phyloP scores from a whole-genome alignment of 2,329 filamentous ascomycete species.

The Didymella arachidicola region DNA sequence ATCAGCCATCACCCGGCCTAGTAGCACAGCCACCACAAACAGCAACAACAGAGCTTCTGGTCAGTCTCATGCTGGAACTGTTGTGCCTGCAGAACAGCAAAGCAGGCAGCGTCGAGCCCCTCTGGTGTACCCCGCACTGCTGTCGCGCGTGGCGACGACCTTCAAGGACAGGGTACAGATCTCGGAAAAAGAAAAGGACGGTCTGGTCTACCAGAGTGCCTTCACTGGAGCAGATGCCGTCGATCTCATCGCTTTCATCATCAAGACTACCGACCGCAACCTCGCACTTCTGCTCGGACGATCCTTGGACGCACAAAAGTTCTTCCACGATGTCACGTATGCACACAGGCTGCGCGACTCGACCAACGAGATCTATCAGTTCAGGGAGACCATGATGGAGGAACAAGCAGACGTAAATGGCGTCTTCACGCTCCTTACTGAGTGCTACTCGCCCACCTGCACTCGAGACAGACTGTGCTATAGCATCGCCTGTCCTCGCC shows the following conservation, averaged over 20 bases:
- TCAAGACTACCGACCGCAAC: slow-evolving; percentile 95
- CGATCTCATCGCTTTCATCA: slow-evolving; percentile 94
- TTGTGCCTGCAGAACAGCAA: slow-evolving; percentile 54
- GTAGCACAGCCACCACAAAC: slow-evolving; percentile 45
- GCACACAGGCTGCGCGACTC: slow-evolving; percentile 95
- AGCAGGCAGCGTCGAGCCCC: slow-evolving; percentile 70
- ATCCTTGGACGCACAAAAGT: slow-evolving; percentile 95
- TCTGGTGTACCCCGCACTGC: slow-evolving; percentile 88
- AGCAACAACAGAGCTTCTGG: slow-evolving; percentile 50
- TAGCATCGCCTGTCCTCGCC: slow-evolving; percentile 93
- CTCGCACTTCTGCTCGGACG: slow-evolving; percentile 88
- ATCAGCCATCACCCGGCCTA: slow-evolving; percentile 55
- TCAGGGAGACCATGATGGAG: slow-evolving; percentile 90
- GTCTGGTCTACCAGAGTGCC: slow-evolving; percentile 93
- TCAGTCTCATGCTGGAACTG: slow-evolving; percentile 53
- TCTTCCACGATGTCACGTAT: slow-evolving; percentile 99
- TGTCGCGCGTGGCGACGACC: slow-evolving; percentile 92
- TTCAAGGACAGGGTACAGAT: slow-evolving; percentile 89
- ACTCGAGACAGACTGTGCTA: slow-evolving; percentile 96
- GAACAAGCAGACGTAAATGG: slow-evolving; percentile 87
- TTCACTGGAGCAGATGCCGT: slow-evolving; percentile 97
- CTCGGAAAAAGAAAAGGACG: slow-evolving; percentile 93
- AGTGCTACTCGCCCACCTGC: slow-evolving; percentile 98
- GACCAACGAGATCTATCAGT: slow-evolving; percentile 94
- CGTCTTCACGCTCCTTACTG: slow-evolving; percentile 93